Evolutionary conservation across 495 filamentous ascomycete species (phyloP).

Genomic region (Daldinia bambusicola): DNA sequence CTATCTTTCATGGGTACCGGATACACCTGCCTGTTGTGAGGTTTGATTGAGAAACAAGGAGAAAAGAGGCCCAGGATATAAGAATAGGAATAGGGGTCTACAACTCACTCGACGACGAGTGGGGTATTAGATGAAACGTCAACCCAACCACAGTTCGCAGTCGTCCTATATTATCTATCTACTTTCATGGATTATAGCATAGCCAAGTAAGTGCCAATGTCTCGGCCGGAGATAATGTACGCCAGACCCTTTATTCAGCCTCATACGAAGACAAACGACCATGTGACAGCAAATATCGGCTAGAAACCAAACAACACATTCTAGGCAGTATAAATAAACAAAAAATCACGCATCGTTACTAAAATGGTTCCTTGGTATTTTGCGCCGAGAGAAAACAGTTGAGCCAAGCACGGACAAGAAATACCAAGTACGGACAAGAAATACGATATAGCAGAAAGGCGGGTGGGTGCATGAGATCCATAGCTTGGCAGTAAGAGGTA

Average conservation of each 20-base stretch:
- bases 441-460: conserved; percentile 16
- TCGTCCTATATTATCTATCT: conserved; percentile 17
- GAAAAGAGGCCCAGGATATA: conserved; percentile 16
- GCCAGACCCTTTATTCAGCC: conserved; percentile 24
- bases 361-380: neutral
- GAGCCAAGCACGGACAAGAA: conserved; percentile 1
- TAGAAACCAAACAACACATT: neutral
- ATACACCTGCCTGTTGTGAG: conserved; percentile 36
- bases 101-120: conserved; percentile 19
- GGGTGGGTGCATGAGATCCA: conserved; percentile 39
- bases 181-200: conserved; percentile 7
- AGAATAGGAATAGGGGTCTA: conserved; percentile 10
- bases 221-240: conserved; percentile 13
- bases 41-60: neutral
- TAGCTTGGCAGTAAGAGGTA: conserved; percentile 36
- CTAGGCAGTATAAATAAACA: neutral
- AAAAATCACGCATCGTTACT: conserved; percentile 9
- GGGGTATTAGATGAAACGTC: conserved; percentile 34
- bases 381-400: conserved; percentile 19
- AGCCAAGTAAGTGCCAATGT: conserved; percentile 31
- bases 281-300: neutral
- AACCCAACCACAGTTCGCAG: conserved; percentile 23
- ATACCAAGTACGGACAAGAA: conserved; percentile 20
- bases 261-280: conserved; percentile 12
- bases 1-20: conserved; percentile 17